Conservation (phyloP, 1,284 basidiomycete genomes). For the Marasmius tenuissimus region DNA sequence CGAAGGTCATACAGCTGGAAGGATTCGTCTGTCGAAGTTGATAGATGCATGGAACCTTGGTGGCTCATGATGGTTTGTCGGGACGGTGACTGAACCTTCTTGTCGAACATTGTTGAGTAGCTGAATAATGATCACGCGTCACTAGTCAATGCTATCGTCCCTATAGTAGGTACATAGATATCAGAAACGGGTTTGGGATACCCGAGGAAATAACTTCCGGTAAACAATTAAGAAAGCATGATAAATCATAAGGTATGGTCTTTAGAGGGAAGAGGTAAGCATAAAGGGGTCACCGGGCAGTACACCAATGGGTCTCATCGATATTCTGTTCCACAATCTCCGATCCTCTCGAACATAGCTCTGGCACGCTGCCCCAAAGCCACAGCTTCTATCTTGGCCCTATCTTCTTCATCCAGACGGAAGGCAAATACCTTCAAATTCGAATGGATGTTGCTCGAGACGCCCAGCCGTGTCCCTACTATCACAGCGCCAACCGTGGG, state of each 20-base stretch:
- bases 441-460: slow-evolving; percentile 54
- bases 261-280: no score
- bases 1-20: slow-evolving; percentile 62
- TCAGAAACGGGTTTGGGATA: no score
- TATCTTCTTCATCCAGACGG: slow-evolving; percentile 43
- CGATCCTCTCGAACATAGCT: slow-evolving; percentile 49
- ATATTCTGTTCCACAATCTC: slow-evolving; percentile 65
- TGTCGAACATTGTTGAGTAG: no score
- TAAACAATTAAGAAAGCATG: no score
- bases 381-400: slow-evolving; percentile 44
- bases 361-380: slow-evolving; percentile 43
- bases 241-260: no score
- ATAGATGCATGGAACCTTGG: not conserved
- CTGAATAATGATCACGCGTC: no score
- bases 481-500: slow-evolving; percentile 59
- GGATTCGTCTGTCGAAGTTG: slow-evolving; percentile 28
- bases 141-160: no score
- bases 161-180: no score
- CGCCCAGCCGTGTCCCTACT: slow-evolving; percentile 56
- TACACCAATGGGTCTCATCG: slow-evolving; percentile 27
- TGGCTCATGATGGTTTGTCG: not conserved
- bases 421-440: slow-evolving; percentile 50
- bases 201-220: no score
- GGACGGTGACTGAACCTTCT: not conserved
- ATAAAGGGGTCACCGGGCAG: no score